Evolutionary conservation across 2,329 filamentous ascomycete species (phyloP).

Genomic region (Tolypocladium paradoxum): DNA sequence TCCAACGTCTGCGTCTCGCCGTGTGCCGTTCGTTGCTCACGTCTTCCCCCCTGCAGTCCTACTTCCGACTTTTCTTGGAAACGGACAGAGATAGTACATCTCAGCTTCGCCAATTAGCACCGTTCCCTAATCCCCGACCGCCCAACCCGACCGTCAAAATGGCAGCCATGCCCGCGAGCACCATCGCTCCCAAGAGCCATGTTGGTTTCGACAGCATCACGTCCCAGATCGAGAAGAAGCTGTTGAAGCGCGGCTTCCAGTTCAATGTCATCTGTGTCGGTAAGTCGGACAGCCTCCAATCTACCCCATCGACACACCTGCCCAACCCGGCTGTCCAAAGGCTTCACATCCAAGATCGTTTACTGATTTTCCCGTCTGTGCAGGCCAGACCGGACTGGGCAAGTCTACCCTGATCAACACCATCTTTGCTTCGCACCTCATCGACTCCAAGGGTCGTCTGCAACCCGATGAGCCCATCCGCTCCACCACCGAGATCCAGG

Average conservation of each 20-base stretch:
- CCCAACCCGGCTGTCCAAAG: background rate
- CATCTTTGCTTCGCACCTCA: constrained; percentile 98
- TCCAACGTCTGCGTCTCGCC: constrained; percentile 2
- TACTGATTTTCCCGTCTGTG: constrained; percentile 7
- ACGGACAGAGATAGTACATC: constrained; percentile 10
- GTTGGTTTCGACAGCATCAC: constrained; percentile 99
- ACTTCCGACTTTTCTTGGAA: constrained; percentile 24
- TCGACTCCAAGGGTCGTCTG: constrained; percentile 95
- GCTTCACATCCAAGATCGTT: constrained; percentile 2
- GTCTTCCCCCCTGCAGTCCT: constrained; percentile 11
- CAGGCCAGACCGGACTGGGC: constrained; percentile 95
- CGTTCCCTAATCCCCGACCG: background rate
- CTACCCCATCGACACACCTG: background rate
- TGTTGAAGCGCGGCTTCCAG: constrained; percentile 98
- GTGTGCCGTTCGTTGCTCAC: constrained; percentile 1
- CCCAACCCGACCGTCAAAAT: constrained; percentile 25
- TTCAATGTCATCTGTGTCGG: constrained; percentile 99
- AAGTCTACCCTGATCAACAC: constrained; percentile 99
- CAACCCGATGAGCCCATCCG: constrained; percentile 87
- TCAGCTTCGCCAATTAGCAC: constrained; percentile 15
- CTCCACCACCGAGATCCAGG: constrained; percentile 95
- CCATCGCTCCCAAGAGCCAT: constrained; percentile 87
- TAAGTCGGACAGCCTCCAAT: constrained; percentile 39
- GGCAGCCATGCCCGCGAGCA: constrained; percentile 53
- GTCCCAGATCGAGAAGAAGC: constrained; percentile 98